phyloP scores from a whole-genome alignment of 805 yeast genomes.

The Diddensiella transvaalensis region DNA sequence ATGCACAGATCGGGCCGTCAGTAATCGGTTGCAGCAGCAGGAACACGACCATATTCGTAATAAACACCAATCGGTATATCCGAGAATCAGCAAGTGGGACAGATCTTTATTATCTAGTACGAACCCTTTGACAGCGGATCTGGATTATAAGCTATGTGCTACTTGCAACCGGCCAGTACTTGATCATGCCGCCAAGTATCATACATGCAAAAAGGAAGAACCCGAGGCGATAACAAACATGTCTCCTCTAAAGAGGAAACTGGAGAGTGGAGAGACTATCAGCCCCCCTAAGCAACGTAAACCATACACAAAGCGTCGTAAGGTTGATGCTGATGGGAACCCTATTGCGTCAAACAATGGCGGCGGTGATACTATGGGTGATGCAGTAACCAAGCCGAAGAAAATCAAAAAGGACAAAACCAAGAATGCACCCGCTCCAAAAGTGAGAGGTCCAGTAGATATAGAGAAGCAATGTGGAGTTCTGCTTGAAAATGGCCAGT shows the following conservation, averaged over 20 bases:
- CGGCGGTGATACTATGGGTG: too few species aligned
- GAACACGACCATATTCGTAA: too few species aligned
- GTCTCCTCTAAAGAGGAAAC: conserved; percentile 3
- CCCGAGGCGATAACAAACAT: not conserved
- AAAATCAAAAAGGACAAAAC: conserved; percentile 18
- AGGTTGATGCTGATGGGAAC: not conserved
- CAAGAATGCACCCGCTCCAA: conserved; percentile 34
- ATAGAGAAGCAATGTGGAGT: conserved; percentile 97
- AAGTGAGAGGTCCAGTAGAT: conserved; percentile 79
- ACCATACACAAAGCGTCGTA: conserved; percentile 12
- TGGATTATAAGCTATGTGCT: conserved; percentile 29
- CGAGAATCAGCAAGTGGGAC: conserved; percentile 23
- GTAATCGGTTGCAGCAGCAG: too few species aligned
- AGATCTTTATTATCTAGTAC: conserved; percentile 24
- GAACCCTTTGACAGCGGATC: conserved; percentile 27
- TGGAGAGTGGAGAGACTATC: not conserved
- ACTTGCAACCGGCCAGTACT: conserved; percentile 32
- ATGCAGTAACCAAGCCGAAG: conserved; percentile 11
- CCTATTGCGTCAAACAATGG: not conserved
- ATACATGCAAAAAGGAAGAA: conserved; percentile 8
- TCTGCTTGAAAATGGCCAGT: conserved; percentile 87
- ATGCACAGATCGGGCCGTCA: too few species aligned
- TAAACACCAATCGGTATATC: conserved; percentile 7
- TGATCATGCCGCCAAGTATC: conserved; percentile 22
- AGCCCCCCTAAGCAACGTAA: conserved; percentile 9